Conservation (phyloP, 2,329 filamentous ascomycete species). For the Chalaropsis ovoidea region DNA sequence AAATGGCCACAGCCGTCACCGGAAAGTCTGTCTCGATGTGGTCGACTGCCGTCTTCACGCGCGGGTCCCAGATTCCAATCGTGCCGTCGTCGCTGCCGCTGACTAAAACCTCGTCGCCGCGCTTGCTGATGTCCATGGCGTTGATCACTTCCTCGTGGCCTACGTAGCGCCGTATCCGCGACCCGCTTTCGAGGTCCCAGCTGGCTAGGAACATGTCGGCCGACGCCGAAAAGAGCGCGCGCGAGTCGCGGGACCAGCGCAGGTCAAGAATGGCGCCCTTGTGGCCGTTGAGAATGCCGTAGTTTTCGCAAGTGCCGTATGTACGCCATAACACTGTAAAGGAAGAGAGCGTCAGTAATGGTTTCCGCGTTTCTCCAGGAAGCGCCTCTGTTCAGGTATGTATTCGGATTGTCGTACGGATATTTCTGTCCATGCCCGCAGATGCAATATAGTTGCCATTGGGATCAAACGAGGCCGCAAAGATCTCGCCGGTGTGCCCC, state of each 20-base stretch:
- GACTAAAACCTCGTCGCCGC: conserved; percentile 81
- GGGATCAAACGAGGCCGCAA: conserved; percentile 80
- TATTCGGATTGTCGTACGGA: conserved; percentile 48
- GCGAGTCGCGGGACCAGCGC: conserved; percentile 92
- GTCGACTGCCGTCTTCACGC: conserved; percentile 77
- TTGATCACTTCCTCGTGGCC: conserved; percentile 97
- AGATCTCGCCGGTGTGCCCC: conserved; percentile 76
- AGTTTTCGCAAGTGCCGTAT: conserved; percentile 88
- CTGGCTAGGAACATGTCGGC: conserved; percentile 88
- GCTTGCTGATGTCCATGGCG: conserved; percentile 72
- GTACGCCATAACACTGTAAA: conserved; percentile 79
- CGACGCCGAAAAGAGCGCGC: conserved; percentile 81
- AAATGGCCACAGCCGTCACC: conserved; percentile 81
- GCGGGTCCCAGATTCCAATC: conserved; percentile 91
- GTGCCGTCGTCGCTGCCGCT: conserved; percentile 89
- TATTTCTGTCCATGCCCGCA: conserved; percentile 86
- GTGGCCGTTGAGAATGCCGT: conserved; percentile 78
- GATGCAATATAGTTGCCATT: conserved; percentile 84
- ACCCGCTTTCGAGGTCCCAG: conserved; percentile 90
- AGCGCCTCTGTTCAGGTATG: neutral
- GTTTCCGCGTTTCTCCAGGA: neutral
- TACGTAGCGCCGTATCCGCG: conserved; percentile 79
- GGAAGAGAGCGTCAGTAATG: neutral
- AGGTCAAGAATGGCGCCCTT: conserved; percentile 84
- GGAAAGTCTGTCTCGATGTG: conserved; percentile 88